Base-by-base conservation (phyloP, 2,329 filamentous ascomycete species). In the Diaporthe citri region DNA sequence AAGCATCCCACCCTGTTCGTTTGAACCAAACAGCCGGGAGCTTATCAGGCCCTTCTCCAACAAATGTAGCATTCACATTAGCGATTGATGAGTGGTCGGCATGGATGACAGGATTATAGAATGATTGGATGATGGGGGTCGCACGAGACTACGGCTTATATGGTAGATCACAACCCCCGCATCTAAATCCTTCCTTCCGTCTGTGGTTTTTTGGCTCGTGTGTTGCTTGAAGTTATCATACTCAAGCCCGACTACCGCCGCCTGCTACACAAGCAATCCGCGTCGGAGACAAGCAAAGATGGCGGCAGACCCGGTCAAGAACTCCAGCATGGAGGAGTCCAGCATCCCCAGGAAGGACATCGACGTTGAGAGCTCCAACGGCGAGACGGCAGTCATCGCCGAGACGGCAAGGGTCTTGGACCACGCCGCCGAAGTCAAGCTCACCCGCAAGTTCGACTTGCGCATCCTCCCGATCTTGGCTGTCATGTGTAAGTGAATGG, bases 361-460 rank as follows among this genome's bases (percentile, higher is more conserved):
- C 59, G 67, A 81, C 70, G 74, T 77, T 28, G 80, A 80, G 66
- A 82, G 78, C 60, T 76, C 74, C 60, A 78, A 76, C 57, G 79
- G 79, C 48, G 77, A 78, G 28, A 13, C 78, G 22, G 74, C 71
- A n/a, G 80, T 78, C 13, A 64, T 73, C 31, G 72, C 74, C 67
- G 82, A 82, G 55, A 80, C 79, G 43, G 80, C 79, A 12, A 78
- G 79, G 1, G 77, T 83, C 55, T 72, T 86, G 46, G 85, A 87
- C 78, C 78, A 79, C 28, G 79, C 80, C 51, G 84, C 85, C n/a
- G 86, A 87, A 76, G 82, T 81, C 74, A 82, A 82, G n/a, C 80
- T 87, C 28, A 86, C 84, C 77, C 83, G 85, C 75, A 86, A 86
- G 76, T 86, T 87, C 71, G 86, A 87, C 76, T 80, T 85, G 22